Evolutionary conservation across 768 basidiomycete genomes (phyloP).

Genomic region (Pilatotrama ljubarskyi): DNA sequence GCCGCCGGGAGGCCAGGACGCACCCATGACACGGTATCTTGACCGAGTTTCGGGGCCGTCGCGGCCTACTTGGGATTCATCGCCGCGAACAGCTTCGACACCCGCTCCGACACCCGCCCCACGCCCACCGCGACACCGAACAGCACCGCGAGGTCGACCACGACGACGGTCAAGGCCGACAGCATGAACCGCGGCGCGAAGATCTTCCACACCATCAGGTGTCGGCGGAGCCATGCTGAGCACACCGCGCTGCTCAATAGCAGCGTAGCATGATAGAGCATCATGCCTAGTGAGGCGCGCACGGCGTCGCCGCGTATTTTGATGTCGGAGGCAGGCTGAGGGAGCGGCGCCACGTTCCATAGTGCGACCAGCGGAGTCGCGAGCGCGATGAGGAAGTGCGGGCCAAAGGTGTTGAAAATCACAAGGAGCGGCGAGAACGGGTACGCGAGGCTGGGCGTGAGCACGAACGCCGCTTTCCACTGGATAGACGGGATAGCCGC

Average conservation of each 20-base stretch:
- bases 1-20: not conserved
- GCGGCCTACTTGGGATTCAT: constrained; percentile 16
- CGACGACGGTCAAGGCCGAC: constrained; percentile 62
- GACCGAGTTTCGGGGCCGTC: not conserved
- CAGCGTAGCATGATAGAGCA: constrained; percentile 66
- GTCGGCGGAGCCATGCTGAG: constrained; percentile 75
- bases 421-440: constrained; percentile 76
- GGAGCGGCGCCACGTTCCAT: constrained; percentile 80
- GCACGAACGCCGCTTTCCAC: constrained; percentile 92
- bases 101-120: constrained; percentile 38
- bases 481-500: constrained; percentile 86
- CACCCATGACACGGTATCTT: not conserved
- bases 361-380: constrained; percentile 70
- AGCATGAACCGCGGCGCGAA: constrained; percentile 95
- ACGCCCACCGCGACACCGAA: constrained; percentile 63
- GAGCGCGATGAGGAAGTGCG: constrained; percentile 64
- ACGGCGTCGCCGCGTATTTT: constrained; percentile 41
- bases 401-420: constrained; percentile 74
- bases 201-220: constrained; percentile 99
- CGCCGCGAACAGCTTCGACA: constrained; percentile 29
- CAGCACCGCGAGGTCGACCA: constrained; percentile 69
- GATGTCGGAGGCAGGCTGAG: constrained; percentile 29
- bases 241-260: constrained; percentile 70
- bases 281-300: constrained; percentile 61
- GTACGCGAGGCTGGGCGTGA: constrained; percentile 67